Evolutionary conservation across 176 grass and related monocot species (phyloP).

Genomic region (Bromus sterilis): DNA sequence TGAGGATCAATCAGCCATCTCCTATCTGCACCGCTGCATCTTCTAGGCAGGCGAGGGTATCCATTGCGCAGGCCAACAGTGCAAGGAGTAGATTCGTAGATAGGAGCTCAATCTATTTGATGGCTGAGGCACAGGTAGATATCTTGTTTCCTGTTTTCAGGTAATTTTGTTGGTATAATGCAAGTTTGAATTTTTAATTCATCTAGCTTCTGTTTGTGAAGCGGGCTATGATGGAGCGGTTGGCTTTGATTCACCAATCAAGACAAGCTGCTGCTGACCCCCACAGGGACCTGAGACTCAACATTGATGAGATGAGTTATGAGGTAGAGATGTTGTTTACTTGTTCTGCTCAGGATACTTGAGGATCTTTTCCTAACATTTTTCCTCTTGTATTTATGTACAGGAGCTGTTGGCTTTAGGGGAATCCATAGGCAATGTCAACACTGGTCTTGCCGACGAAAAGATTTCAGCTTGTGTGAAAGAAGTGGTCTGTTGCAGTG

Average conservation of each 20-base stretch:
- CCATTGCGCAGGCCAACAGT: slow-evolving; percentile 15
- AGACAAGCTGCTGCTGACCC: slow-evolving; percentile 59
- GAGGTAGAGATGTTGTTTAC: slow-evolving; percentile 44
- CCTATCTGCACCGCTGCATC: slow-evolving; percentile 9
- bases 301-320: slow-evolving; percentile 90
- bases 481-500: slow-evolving; percentile 47
- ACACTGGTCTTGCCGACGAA: slow-evolving; percentile 55
- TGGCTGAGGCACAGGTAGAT: slow-evolving; percentile 54
- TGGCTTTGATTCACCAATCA: slow-evolving; percentile 18
- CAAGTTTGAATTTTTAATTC: slow-evolving; percentile 22
- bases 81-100: slow-evolving; percentile 39
- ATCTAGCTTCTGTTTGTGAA: slow-evolving; percentile 31
- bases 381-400: background rate
- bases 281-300: slow-evolving; percentile 68
- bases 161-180: background rate
- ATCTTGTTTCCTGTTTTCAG: slow-evolving; percentile 2
- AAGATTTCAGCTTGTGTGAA: slow-evolving; percentile 55
- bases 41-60: slow-evolving; percentile 46
- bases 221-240: slow-evolving; percentile 35
- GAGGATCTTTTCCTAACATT: background rate
- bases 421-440: slow-evolving; percentile 79
- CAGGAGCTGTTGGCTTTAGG: slow-evolving; percentile 88
- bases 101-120: slow-evolving; percentile 36
- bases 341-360: background rate
- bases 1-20: background rate